Conservation (phyloP, 1,284 basidiomycete genomes). For the Stygiomarasmius scandens region DNA sequence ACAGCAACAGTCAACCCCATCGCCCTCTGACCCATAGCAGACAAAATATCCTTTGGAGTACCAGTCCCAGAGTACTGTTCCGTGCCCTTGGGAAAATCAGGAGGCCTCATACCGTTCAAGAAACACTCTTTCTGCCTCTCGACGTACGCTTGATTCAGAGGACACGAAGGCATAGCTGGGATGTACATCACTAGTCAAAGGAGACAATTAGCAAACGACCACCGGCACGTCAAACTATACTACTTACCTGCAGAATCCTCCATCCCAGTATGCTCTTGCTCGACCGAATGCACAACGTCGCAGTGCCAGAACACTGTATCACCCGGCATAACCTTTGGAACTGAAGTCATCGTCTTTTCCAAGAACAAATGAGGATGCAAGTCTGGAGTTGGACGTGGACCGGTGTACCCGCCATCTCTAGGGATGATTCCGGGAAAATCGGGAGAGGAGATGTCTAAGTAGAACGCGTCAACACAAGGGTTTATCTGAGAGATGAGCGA, state of each 20-base stretch:
- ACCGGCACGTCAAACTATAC: background rate
- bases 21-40: constrained; percentile 49
- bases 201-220: background rate
- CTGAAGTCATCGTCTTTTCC: constrained; percentile 72
- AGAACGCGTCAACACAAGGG: background rate
- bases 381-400: constrained; percentile 42
- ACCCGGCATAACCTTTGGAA: constrained; percentile 76
- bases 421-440: constrained; percentile 14
- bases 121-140: constrained; percentile 65
- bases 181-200: constrained; percentile 74
- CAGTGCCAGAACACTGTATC: constrained; percentile 91
- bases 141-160: constrained; percentile 64
- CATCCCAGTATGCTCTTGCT: constrained; percentile 66
- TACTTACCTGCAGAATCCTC: constrained; percentile 69
- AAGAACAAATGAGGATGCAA: constrained; percentile 73
- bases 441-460: constrained; percentile 1
- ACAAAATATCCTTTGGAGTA: constrained; percentile 48
- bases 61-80: constrained; percentile 59
- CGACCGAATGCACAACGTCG: constrained; percentile 83
- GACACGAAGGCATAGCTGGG: constrained; percentile 75
- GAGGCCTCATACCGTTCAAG: constrained; percentile 60
- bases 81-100: constrained; percentile 69
- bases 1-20: constrained; percentile 48
- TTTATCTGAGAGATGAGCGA: constrained; percentile 33
- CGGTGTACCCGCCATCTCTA: constrained; percentile 6